phyloP scores from a whole-genome alignment of 169 alveolate species.

The Perkinsus olseni region DNA sequence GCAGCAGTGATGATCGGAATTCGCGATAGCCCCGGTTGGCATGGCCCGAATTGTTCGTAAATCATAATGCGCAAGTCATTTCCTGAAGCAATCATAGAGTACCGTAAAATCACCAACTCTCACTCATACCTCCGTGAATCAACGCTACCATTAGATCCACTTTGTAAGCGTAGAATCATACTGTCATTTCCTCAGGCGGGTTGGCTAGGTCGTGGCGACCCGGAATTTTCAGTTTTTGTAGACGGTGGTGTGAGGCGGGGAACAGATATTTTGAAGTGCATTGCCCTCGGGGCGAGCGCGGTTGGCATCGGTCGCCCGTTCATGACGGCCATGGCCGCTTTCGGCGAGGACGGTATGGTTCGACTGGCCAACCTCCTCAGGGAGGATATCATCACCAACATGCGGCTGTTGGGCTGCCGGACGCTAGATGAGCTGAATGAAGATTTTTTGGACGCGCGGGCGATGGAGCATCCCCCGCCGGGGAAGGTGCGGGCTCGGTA shows the following conservation, averaged over 20 bases:
- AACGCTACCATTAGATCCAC: too few relatives aligned
- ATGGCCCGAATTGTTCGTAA: too few relatives aligned
- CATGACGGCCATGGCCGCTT: conserved; percentile 36
- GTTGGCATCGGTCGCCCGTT: conserved; percentile 57
- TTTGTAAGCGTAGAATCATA: too few relatives aligned
- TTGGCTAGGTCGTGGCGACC: background rate
- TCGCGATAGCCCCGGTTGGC: too few relatives aligned
- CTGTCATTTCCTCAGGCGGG: background rate
- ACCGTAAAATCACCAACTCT: too few relatives aligned
- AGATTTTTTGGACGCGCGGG: background rate
- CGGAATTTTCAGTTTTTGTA: conserved; percentile 36
- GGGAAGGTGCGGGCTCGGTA: background rate
- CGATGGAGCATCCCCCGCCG: background rate
- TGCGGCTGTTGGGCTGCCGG: conserved; percentile 43
- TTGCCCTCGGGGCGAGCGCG: conserved; percentile 54
- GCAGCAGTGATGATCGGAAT: too few relatives aligned
- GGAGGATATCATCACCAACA: conserved; percentile 39
- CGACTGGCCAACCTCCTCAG: conserved; percentile 32
- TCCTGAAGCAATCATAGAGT: too few relatives aligned
- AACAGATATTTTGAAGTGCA: conserved; percentile 46
- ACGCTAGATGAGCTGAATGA: background rate
- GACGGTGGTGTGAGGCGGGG: conserved; percentile 67
- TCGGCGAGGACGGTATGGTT: conserved; percentile 47
- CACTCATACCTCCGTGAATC: too few relatives aligned
- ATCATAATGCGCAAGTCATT: too few relatives aligned